Evolutionary conservation across 208 protist species (phyloP), one percentile per base, ranked within the genome.

Genomic region (Porcisia hertigi): DNA sequence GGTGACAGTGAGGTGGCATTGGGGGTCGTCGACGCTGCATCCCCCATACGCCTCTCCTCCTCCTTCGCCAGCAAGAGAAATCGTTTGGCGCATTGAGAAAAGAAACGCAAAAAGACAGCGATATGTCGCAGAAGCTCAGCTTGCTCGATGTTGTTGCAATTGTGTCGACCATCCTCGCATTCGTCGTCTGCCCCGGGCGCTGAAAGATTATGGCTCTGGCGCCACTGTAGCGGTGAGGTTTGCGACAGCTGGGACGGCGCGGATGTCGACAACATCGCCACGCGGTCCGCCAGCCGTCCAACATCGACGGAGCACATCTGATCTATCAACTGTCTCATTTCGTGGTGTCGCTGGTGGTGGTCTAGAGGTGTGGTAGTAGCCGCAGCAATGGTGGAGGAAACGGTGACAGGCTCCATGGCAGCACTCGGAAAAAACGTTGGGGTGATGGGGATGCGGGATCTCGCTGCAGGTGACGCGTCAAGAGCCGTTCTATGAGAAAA

Each of bases 241-340:
- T 71, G 77, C 6, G 54, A 52, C 8, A 18, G 25, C 45, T 14
- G 63, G 6, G 55, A 64, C 23, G 45, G 30, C 53, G 63, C 54
- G 43, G 64, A 57, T n/a, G 53, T 43, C 25, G 58, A 30, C 64
- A 82, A 39, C 58, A 57, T 60, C 45, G 39, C 71, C 9, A 86
- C 47, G 5, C 77, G 82, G 4, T 59, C 49, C 6, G 79, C 75
- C 25, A 84, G 75, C 57, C 57, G 49, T 30, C 52, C 64, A 4
- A 86, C 58, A 30, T 87, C 86, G 0, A 88, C 72, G 0, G 78
- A 54, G 30, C 65, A 59, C 80, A 94, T 83, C 57, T 88, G 80
- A 14, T 34, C 71, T 8, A 89, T 25, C 23, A 93, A 77, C 12
- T 73, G 39, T 3, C 6, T 39, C 78, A 93, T 86, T 65, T 88